Percentiles rank a stretch among this genome's conserved stretches.
Evolutionary conservation across 176 grass and related monocot species (phyloP).

Genomic region (Oryza glumipatula): DNA sequence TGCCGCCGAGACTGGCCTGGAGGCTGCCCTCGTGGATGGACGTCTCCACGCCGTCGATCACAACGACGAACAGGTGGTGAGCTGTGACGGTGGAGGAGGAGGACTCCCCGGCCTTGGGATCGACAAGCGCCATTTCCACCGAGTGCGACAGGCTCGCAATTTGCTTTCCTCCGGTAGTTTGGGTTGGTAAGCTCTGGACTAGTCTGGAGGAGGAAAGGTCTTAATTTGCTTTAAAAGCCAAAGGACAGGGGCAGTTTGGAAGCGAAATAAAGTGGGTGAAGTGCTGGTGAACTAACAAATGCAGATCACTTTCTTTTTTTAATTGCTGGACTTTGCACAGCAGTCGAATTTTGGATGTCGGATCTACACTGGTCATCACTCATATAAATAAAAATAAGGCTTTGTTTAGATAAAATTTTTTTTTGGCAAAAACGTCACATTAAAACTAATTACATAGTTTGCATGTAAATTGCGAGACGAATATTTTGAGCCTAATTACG

Average conservation of each 20-base stretch:
- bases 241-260: not conserved
- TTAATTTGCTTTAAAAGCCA: not conserved
- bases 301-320: too few relatives aligned
- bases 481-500: too few relatives aligned
- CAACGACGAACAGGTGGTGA: conserved; percentile 46
- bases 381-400: too few relatives aligned
- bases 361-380: too few relatives aligned
- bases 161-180: conserved; percentile 10
- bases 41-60: conserved; percentile 51
- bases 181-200: conserved; percentile 16
- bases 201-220: not conserved
- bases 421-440: too few relatives aligned
- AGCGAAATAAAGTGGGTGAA: not conserved
- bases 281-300: not conserved
- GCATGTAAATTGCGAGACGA: too few relatives aligned
- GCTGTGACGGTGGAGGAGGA: conserved; percentile 32
- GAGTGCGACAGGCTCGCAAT: conserved; percentile 25
- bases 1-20: conserved; percentile 43
- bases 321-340: too few relatives aligned
- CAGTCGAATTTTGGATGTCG: too few relatives aligned
- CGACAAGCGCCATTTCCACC: conserved; percentile 37
- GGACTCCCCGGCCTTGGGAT: conserved; percentile 26
- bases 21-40: conserved; percentile 63
- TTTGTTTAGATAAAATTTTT: too few relatives aligned
- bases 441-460: too few relatives aligned